Evolutionary conservation across 805 yeast genomes (phyloP), one percentile per base, ranked within the genome.

Genomic region (Wickerhamomyces bovis): DNA sequence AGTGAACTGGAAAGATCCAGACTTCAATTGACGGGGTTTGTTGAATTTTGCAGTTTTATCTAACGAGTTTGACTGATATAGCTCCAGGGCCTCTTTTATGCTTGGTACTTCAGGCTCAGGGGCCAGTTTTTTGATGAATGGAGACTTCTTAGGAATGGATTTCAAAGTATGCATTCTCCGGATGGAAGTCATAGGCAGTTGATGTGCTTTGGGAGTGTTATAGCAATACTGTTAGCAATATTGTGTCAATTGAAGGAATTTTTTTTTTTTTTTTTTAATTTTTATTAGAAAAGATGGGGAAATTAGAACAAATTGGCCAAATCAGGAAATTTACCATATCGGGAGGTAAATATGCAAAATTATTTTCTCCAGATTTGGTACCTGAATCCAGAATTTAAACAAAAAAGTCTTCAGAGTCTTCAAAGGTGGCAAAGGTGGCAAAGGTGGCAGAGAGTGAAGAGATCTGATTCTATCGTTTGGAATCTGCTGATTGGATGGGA

Each of bases 1-100:
- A 1, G 85, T 74, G 74, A 79, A 92, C 2, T 94, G 79, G 61
- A 74, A 92, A 22, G 81, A 80, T 3, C 96, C 95, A 2, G 72
- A 71, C 31, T 70, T 58, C 12, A 81, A 68, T 5, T 63, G 62
- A 39, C 90, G 68, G 8, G 85, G 81, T 9, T 65, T 65, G 44
- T 80, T 73, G 42, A 80, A 66, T 52, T 45, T 68, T 60, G 39
- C 62, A 47, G 19, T 15, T 23, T 51, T 49, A 21, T 49, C 49
- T 1, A 47, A 44, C 18, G 57, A 51, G 30, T 47, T 51, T 3
- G 58, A 51, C 26, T 63, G 61, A n/a, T 53, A 45, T 4, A 65
- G 36, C 31, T 57, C 47, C 6, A 61, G 49, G 0, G 71, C 72
- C 16, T 55, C 57, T 0, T 52, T 25, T 1, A 68, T 51, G 1